phyloP scores from a whole-genome alignment of 352 stramenopile species.

The Phytophthora rubi region DNA sequence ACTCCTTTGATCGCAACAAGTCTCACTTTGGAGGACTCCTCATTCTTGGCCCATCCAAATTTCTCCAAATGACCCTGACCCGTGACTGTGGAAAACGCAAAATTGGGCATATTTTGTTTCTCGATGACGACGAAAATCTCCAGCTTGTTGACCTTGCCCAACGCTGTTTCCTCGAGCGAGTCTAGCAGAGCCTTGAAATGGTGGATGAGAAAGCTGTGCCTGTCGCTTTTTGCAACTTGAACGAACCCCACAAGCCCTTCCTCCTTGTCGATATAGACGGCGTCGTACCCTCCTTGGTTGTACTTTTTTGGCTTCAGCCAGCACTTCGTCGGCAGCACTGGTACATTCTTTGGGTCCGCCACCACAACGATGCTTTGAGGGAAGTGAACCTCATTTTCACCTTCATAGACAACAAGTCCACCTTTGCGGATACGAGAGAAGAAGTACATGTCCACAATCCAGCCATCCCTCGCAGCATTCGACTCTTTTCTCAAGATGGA shows the following conservation, averaged over 20 bases:
- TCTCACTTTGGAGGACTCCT: neutral
- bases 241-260: slow-evolving; percentile 15
- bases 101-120: neutral
- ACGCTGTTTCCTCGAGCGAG: neutral
- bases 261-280: slow-evolving; percentile 17
- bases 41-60: slow-evolving; percentile 5
- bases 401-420: neutral
- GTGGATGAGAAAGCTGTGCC: slow-evolving; percentile 4
- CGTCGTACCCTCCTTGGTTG: slow-evolving; percentile 23
- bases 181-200: slow-evolving; percentile 1
- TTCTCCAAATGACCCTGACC: neutral
- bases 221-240: slow-evolving; percentile 6
- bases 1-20: slow-evolving; percentile 8
- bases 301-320: slow-evolving; percentile 13
- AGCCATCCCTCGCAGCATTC: neutral
- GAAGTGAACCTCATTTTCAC: neutral
- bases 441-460: slow-evolving; percentile 13
- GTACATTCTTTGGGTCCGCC: neutral
- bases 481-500: neutral
- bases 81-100: slow-evolving; percentile 1
- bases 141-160: slow-evolving; percentile 5
- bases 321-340: neutral
- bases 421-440: slow-evolving; percentile 3
- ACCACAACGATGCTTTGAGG: neutral
- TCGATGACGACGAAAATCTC: slow-evolving; percentile 27